Evolutionary conservation across 345 rosid genomes (phyloP).

Genomic region (Pugionium cornutum): DNA sequence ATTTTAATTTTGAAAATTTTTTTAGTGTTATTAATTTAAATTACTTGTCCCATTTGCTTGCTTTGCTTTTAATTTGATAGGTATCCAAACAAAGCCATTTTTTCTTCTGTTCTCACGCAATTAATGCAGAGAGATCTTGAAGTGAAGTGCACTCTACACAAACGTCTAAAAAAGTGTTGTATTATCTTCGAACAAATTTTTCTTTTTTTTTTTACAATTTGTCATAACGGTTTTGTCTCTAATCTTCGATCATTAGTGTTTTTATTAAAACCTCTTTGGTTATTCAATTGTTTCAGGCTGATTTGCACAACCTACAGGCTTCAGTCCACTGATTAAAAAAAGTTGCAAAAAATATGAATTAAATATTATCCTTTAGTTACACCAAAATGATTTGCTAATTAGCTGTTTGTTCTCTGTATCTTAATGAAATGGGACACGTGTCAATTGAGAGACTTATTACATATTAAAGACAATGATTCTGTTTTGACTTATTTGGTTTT

Average conservation of each 20-base stretch:
- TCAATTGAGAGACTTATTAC: not conserved
- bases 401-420: conserved; percentile 16
- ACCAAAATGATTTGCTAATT: conserved; percentile 10
- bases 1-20: no score
- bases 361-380: conserved; percentile 8
- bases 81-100: conserved; percentile 11
- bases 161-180: conserved; percentile 4
- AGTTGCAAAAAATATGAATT: not conserved
- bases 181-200: not conserved
- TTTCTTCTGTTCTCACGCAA: conserved; percentile 6
- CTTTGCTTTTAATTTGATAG: conserved; percentile 25
- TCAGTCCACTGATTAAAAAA: conserved; percentile 11
- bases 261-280: not conserved
- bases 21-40: no score
- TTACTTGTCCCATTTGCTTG: conserved; percentile 22
- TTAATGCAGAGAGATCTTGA: conserved; percentile 4
- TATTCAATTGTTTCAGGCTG: not conserved
- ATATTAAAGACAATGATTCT: conserved; percentile 30
- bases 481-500: conserved; percentile 17
- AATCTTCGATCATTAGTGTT: not conserved
- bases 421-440: conserved; percentile 19
- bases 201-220: not conserved
- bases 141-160: conserved; percentile 31
- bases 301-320: not conserved
- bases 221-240: not conserved